Base-by-base conservation (phyloP, 805 yeast genomes). In the Candida alai region DNA sequence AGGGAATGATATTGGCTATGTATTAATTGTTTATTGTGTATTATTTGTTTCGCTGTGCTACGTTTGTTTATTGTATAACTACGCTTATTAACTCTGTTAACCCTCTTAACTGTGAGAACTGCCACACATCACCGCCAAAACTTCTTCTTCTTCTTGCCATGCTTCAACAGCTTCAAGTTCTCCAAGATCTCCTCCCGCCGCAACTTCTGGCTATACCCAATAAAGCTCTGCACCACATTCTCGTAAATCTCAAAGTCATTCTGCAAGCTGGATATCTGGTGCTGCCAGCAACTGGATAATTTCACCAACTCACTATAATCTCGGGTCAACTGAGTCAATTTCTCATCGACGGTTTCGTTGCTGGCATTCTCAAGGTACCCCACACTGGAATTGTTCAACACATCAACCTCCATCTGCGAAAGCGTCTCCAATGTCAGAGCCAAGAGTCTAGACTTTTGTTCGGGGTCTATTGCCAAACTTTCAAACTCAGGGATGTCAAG, bases 201-300 rank as follows among this genome's bases (percentile, higher is more conserved):
- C 32, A 83, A 48, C 47, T 85, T 76, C 56, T 93, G 96, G 5
- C 95, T 84, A 53, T 89, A 88, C 6, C 95, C 97, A 11, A 89
- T 84, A 46, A 89, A 62, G 48, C 86, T 88, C 51, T 87, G 95
- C 26, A 93, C 88, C 45, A 93, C 95, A 2, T 81, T 72, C 47
- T 90, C 95, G 52, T 81, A 88, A 11, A 89, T 76, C 21, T 73
- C 74, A 48, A 84, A 83, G 54, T 88, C 94, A 27, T 68, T 71
- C 37, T 63, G 63, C 13, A 80, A 58, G 6, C 70, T 76, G 22
- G 55, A 52, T 30, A 72, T 63, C 39, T 72, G 64, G 40, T 70
- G 56, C 31, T 66, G 65, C 83, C 89, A 80, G 8, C 73, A 61
- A 33, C 65, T 54, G 32, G 58, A 43, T 29, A 66, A 46, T 30